Conservation (phyloP, 2,329 filamentous ascomycete species). For the Cercospora beticola region DNA sequence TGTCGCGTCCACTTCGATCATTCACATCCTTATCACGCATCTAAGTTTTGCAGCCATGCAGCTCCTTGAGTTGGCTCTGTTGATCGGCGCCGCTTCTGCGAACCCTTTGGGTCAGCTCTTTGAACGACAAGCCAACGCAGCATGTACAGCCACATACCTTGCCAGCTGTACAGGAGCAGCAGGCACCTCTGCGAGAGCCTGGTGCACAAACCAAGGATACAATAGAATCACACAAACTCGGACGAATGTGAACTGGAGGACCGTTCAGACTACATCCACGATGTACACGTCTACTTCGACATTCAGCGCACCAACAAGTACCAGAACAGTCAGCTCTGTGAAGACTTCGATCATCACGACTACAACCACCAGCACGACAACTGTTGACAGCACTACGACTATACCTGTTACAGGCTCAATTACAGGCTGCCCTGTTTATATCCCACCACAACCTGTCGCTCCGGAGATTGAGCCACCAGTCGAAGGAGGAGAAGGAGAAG, state of each 20-base stretch:
- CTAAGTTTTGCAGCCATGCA: not conserved
- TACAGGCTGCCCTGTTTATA: constrained; percentile 1
- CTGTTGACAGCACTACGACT: not conserved
- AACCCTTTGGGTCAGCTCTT: not conserved
- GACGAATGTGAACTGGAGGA: not conserved
- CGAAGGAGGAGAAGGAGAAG: too few relatives aligned
- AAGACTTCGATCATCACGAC: not conserved
- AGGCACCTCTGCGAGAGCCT: constrained; percentile 1
- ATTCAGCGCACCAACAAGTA: constrained; percentile 2
- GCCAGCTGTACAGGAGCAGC: constrained; percentile 5
- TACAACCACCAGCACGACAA: not conserved
- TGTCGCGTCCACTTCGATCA: not conserved
- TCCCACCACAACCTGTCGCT: not conserved
- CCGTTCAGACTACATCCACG: not conserved
- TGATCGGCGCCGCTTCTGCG: constrained; percentile 1
- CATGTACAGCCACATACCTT: constrained; percentile 5
- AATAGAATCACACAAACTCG: not conserved
- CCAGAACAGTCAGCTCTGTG: constrained; percentile 4
- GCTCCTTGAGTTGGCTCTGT: not conserved
- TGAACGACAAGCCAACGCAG: constrained; percentile 4
- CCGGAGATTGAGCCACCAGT: not conserved
- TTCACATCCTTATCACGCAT: not conserved
- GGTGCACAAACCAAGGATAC: not conserved
- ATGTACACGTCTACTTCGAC: constrained; percentile 6
- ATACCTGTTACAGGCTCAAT: not conserved